phyloP scores from a whole-genome alignment of 176 grass and related monocot species.

The Paspalum notatum region DNA sequence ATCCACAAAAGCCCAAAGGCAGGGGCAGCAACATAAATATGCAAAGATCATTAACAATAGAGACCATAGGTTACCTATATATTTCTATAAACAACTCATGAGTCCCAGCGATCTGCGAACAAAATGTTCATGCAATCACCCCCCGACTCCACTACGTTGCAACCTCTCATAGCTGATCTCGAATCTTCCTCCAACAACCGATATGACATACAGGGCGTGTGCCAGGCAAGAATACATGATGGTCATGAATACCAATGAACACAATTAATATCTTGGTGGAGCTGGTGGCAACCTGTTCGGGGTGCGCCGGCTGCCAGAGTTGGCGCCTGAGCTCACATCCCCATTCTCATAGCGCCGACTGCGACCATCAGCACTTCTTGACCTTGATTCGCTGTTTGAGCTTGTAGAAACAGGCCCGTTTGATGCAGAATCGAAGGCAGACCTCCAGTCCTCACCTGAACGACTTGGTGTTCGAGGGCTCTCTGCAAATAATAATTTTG shows the following conservation, averaged over 20 bases:
- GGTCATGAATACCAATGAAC: conserved; percentile 47
- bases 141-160: conserved; percentile 29
- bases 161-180: conserved; percentile 32
- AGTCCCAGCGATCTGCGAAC: conserved; percentile 28
- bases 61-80: conserved; percentile 43
- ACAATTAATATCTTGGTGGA: conserved; percentile 67
- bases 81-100: conserved; percentile 61
- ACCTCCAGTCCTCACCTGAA: conserved; percentile 89
- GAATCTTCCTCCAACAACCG: conserved; percentile 41
- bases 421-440: conserved; percentile 72
- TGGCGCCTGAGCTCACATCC: conserved; percentile 59
- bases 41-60: conserved; percentile 29
- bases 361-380: conserved; percentile 63
- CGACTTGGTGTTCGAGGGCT: conserved; percentile 58
- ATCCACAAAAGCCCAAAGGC: conserved; percentile 10
- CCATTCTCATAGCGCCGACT: conserved; percentile 66
- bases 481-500: conserved; percentile 50
- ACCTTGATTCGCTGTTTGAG: conserved; percentile 59
- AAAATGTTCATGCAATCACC: conserved; percentile 43
- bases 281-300: conserved; percentile 84
- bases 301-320: conserved; percentile 72
- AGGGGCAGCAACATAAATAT: conserved; percentile 19
- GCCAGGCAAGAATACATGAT: conserved; percentile 55
- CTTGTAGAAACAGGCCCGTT: conserved; percentile 47
- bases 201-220: conserved; percentile 47